Percentiles rank a stretch among this genome's conserved stretches.
Conservation (phyloP, 2,329 filamentous ascomycete species). For the Drechslera avenae region DNA sequence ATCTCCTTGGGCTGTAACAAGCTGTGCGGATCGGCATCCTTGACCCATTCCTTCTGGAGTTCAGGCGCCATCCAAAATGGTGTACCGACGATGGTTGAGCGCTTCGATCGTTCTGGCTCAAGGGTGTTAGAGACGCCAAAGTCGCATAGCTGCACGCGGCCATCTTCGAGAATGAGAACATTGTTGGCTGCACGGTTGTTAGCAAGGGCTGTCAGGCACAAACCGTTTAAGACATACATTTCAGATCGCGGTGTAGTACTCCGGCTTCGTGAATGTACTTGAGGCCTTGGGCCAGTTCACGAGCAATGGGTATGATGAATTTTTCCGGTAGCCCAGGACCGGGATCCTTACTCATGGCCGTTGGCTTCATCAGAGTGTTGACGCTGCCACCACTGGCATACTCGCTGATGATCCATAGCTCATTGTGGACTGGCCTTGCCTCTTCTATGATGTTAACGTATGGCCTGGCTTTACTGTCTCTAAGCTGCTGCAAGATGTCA, state of each 20-base stretch:
- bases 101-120: slow-evolving; percentile 75
- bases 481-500: slow-evolving; percentile 71
- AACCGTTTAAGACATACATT: slow-evolving; percentile 51
- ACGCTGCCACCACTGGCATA: slow-evolving; percentile 86
- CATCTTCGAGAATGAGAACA: slow-evolving; percentile 77
- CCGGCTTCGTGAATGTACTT: slow-evolving; percentile 69
- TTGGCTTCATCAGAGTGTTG: slow-evolving; percentile 63
- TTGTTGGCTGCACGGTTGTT: slow-evolving; percentile 63
- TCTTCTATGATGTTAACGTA: slow-evolving; percentile 86
- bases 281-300: slow-evolving; percentile 66
- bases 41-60: slow-evolving; percentile 58
- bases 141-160: slow-evolving; percentile 79
- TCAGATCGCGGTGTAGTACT: slow-evolving; percentile 69
- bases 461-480: slow-evolving; percentile 75
- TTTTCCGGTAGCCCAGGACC: slow-evolving; percentile 59
- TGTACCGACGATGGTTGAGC: slow-evolving; percentile 80
- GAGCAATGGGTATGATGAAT: slow-evolving; percentile 67
- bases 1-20: slow-evolving; percentile 56
- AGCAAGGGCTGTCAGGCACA: background rate
- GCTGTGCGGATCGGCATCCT: slow-evolving; percentile 63
- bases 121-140: slow-evolving; percentile 83
- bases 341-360: slow-evolving; percentile 29
- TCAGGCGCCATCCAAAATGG: slow-evolving; percentile 89
- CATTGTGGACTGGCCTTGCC: slow-evolving; percentile 74
- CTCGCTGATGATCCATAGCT: slow-evolving; percentile 88